Base-by-base conservation (phyloP, 2,329 filamentous ascomycete species). In the Penicillium expansum region DNA sequence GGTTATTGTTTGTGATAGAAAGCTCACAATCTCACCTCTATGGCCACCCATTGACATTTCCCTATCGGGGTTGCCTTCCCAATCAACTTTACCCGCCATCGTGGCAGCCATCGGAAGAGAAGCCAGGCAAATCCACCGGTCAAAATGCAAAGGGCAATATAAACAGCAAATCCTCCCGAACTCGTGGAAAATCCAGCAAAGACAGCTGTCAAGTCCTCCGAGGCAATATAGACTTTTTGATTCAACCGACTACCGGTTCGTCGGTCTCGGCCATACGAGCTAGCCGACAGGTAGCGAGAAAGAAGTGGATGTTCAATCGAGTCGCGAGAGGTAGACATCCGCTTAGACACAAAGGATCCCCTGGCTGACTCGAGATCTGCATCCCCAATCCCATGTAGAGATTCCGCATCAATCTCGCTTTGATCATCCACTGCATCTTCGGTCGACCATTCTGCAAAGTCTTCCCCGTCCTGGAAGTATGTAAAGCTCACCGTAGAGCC, bases 191-290 rank as follows among this genome's bases (percentile, higher is more conserved):
- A 99, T 0, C 94, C 94, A 24, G 93, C 91, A 69, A 97, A 86
- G 29, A 92, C 93, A 66, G 97, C 92, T 1, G 92, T 97, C 62
- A 99, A 79, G 72, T 99, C 94, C 74, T 99, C 94, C 41, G 91
- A 96, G 57, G 86, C 81, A 75, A 99, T 92, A 74, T 97, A 94
- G 24, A 97, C 83, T 76, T 97, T 97, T 74, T 99, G 94, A 67
- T 83, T 95, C 29, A 83, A 80, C 56, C 90, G 85, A 41, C 85
- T 84, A 11, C 83, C 84, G 39, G 78, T 79, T 48, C 82, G 84
- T 60, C 78, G 77, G 30, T 82, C 81, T 67, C 89, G 91, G 30
- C 79, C 82, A 61, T 86, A 83, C 13, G 91, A 94, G 51, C 83
- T 83, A 29, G 79, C 81, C 63, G 90, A 95, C 59, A 88, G 85